Evolutionary conservation across 2,329 filamentous ascomycete genomes (phyloP), one percentile per base, ranked within the genome.

Genomic region (Venturia effusa): DNA sequence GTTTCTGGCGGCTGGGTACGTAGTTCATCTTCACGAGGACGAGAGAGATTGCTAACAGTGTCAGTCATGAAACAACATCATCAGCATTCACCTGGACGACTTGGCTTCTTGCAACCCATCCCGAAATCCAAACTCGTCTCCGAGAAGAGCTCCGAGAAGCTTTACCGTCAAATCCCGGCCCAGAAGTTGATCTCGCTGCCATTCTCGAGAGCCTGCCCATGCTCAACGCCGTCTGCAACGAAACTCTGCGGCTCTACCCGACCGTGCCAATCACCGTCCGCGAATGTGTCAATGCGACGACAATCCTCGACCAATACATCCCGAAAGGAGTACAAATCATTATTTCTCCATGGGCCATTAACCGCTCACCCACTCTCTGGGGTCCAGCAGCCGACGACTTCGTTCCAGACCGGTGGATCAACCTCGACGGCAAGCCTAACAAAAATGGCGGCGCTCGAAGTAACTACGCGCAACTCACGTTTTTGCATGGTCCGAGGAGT

Each of bases 71-170:
- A 75, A 93, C 90, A 0, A 92, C 89, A 0, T 85, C 90, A 0
- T 83, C 86, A 0, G 82, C 89, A 22, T 80, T 94, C 71, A 88
- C 86, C n/a, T 93, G 89, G 88, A 83, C 87, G 3, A 75, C 86
- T 8, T 89, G 91, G 71, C 77, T 87, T 54, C 81, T 94, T n/a
- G 84, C 84, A 68, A 79, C 80, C 24, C 75, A 90, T 68, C 86
- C 84, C 0, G 80, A 85, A 0, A 77, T 89, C 2, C 89, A 94
- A 75, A 74, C 74, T 27, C 81, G 81, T 2, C 82, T 95, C 3
- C 86, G 90, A 27, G 75, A 79, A 13, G 90, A 94, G 73, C 76
- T 95, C 57, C 84, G 84, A 65, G 72, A 79, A 24, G 76, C 79
- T 22, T 80, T 92, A 13, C 67, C 65, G 45, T 62, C 62, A 17